phyloP scores from a whole-genome alignment of 1,284 basidiomycete species.

The Rhizoctonia solani region DNA sequence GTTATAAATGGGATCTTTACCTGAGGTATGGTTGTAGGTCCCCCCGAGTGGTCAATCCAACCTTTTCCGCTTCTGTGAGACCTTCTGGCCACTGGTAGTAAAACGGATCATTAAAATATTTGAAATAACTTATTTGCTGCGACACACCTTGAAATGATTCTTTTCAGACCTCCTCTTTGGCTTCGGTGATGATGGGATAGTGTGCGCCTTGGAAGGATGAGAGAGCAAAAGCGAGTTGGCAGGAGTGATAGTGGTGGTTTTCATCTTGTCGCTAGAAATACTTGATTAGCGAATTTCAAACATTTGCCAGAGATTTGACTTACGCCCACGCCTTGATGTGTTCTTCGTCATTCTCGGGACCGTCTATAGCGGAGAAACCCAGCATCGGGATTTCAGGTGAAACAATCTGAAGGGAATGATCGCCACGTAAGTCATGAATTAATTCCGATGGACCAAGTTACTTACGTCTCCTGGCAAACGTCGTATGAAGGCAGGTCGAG shows the following conservation, averaged over 20 bases:
- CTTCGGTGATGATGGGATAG: not conserved
- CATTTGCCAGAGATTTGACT: not conserved
- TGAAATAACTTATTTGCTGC: not conserved
- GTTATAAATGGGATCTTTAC: not conserved
- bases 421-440: not conserved
- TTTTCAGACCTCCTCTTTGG: conserved; percentile 17
- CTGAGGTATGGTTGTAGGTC: conserved; percentile 22
- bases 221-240: conserved; percentile 20
- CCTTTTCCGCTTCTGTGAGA: conserved; percentile 5
- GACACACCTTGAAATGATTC: conserved; percentile 14
- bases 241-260: conserved; percentile 16
- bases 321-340: conserved; percentile 19
- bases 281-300: not conserved
- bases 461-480: conserved; percentile 18
- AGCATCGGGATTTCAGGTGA: conserved; percentile 17
- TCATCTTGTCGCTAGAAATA: conserved; percentile 9
- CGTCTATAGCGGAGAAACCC: conserved; percentile 19
- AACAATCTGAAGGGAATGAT: conserved; percentile 12
- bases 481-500: conserved; percentile 12
- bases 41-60: conserved; percentile 13
- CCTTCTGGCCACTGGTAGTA: conserved; percentile 14
- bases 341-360: not conserved
- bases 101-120: not conserved
- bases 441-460: not conserved
- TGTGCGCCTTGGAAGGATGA: not conserved